Evolutionary conservation across 352 stramenopile genomes (phyloP).

Genomic region (Phytopythium chamaehyphon): DNA sequence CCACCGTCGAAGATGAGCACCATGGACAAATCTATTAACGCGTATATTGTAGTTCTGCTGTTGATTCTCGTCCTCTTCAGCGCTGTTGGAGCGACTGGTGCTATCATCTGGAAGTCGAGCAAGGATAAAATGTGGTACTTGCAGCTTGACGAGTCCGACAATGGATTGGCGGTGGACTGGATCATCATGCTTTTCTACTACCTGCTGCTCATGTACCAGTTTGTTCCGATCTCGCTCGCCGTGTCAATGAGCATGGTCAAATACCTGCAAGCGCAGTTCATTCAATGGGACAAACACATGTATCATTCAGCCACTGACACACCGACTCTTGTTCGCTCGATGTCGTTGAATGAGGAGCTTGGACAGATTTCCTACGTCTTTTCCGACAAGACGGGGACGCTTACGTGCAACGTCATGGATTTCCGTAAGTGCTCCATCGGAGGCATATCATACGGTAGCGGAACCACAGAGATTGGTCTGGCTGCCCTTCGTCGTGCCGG

Average conservation of each 20-base stretch:
- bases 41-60: constrained; percentile 69
- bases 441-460: constrained; percentile 84
- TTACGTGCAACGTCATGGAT: constrained; percentile 99
- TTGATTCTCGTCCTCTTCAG: constrained; percentile 66
- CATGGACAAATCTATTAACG: constrained; percentile 80
- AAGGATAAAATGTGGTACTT: constrained; percentile 63
- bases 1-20: constrained; percentile 85
- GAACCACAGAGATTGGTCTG: constrained; percentile 79
- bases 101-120: constrained; percentile 45
- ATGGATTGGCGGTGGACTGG: constrained; percentile 42
- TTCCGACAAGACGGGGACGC: constrained; percentile 99
- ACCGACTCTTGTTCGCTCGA: constrained; percentile 88
- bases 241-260: constrained; percentile 97
- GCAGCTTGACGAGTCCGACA: constrained; percentile 23
- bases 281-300: constrained; percentile 94
- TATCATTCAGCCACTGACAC: constrained; percentile 87
- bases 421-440: constrained; percentile 93
- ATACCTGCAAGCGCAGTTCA: constrained; percentile 92
- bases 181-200: constrained; percentile 92
- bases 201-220: constrained; percentile 95
- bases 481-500: constrained; percentile 59
- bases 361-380: constrained; percentile 99
- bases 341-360: constrained; percentile 93
- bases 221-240: constrained; percentile 97
- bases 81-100: constrained; percentile 47